These are phyloP conservation scores for Didymosphaeria variabile DNA, from an alignment of 2,329 filamentous ascomycete species.

Conservation along the genomic window DNA sequence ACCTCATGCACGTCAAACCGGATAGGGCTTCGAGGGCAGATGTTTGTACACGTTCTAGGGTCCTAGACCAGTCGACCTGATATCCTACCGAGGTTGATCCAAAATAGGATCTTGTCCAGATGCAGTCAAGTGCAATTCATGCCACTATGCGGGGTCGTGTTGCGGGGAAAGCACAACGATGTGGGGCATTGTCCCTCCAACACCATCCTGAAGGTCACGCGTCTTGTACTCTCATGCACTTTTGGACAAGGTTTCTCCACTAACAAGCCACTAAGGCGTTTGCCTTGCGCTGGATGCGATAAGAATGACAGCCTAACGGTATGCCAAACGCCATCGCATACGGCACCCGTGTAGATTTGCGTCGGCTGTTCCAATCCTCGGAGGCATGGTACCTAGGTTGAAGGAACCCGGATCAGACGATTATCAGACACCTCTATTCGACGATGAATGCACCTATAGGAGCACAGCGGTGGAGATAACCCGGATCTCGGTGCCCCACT, in stretches of 20 bases:
- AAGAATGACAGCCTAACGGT: background rate
- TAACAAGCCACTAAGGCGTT: background rate
- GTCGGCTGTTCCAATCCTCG: conserved; percentile 19
- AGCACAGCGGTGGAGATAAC: background rate
- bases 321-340: conserved; percentile 9
- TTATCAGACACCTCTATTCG: background rate
- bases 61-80: background rate
- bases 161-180: conserved; percentile 29
- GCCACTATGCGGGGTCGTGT: conserved; percentile 30
- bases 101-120: background rate
- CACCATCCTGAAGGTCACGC: conserved; percentile 1
- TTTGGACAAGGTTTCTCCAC: conserved; percentile 15
- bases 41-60: background rate
- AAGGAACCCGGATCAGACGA: background rate
- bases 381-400: conserved; percentile 28
- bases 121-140: conserved; percentile 16
- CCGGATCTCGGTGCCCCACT: conserved; percentile 26
- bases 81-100: background rate
- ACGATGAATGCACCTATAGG: conserved; percentile 8
- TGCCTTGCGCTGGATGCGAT: background rate
- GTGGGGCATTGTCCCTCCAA: conserved; percentile 31
- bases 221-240: background rate
- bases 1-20: background rate
- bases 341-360: conserved; percentile 25
- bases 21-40: background rate